These are phyloP conservation scores for Malassezia globosa DNA, from an alignment of 1,284 basidiomycete species.

Conservation along the genomic window DNA sequence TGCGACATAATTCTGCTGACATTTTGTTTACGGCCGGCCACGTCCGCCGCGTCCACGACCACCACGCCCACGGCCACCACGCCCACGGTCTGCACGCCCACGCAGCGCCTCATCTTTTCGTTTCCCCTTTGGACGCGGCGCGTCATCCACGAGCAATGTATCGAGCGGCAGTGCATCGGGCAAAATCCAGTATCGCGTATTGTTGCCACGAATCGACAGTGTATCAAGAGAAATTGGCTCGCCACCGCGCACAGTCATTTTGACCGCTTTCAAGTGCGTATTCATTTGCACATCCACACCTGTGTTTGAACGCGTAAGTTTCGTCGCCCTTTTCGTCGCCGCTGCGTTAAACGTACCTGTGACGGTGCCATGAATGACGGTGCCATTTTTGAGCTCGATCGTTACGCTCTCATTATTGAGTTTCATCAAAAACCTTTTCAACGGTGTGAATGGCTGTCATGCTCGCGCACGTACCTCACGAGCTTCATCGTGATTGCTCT, in stretches of 20 bases:
- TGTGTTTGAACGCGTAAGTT: slow-evolving; percentile 1
- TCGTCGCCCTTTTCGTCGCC: neutral
- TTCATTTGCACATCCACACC: slow-evolving; percentile 59
- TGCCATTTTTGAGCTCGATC: slow-evolving; percentile 95
- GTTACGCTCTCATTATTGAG: slow-evolving; percentile 98
- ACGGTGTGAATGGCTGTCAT: slow-evolving; percentile 48
- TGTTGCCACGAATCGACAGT: slow-evolving; percentile 47
- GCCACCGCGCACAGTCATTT: slow-evolving; percentile 80
- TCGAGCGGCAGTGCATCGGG: slow-evolving; percentile 93
- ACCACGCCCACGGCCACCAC: slow-evolving; percentile 10
- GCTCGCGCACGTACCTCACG: slow-evolving; percentile 29
- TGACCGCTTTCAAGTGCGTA: slow-evolving; percentile 90
- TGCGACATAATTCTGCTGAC: too few species aligned
- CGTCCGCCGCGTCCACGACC: slow-evolving; percentile 10
- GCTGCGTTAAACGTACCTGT: slow-evolving; percentile 58
- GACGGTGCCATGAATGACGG: slow-evolving; percentile 88
- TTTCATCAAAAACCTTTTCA: slow-evolving; percentile 99
- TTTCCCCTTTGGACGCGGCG: slow-evolving; percentile 73
- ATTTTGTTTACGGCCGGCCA: slow-evolving; percentile 13
- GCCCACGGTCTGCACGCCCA: slow-evolving; percentile 16
- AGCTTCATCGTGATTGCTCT: slow-evolving; percentile 42
- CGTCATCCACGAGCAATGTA: slow-evolving; percentile 91
- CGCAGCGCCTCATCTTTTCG: slow-evolving; percentile 28
- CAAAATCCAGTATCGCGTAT: slow-evolving; percentile 75
- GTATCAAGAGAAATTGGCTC: slow-evolving; percentile 57